A percentile compares a stretch with the other conserved stretches of the same genome.
Conservation (phyloP, 2,329 filamentous ascomycete species). For the Bisporella sp. region DNA sequence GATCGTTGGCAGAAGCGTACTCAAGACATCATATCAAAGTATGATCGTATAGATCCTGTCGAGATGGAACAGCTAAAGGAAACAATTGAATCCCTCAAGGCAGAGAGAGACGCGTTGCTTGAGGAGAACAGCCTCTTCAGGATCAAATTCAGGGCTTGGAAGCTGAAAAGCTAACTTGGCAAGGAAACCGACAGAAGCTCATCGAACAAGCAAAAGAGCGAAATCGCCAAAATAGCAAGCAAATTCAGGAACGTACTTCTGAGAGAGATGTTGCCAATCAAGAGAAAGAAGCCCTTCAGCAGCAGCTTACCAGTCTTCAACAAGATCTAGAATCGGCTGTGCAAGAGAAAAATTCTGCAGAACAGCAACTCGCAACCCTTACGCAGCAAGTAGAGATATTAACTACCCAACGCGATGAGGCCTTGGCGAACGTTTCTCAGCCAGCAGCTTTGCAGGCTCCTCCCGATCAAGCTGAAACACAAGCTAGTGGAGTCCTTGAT, state of each 20-base stretch:
- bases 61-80: constrained; percentile 87
- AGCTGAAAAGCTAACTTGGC: constrained; percentile 47
- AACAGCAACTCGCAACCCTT: constrained; percentile 28
- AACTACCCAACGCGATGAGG: constrained; percentile 38
- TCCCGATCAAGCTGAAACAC: constrained; percentile 23
- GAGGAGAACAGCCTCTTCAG: constrained; percentile 38
- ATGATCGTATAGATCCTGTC: constrained; percentile 88
- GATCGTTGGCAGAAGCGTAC: constrained; percentile 95
- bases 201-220: constrained; percentile 58
- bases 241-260: constrained; percentile 44
- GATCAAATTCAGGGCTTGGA: constrained; percentile 47
- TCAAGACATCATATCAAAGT: constrained; percentile 91
- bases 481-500: constrained; percentile 47
- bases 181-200: constrained; percentile 43
- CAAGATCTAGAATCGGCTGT: constrained; percentile 40
- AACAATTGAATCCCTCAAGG: constrained; percentile 58
- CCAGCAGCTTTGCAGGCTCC: constrained; percentile 24
- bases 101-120: constrained; percentile 49
- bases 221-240: constrained; percentile 45
- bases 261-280: constrained; percentile 32
- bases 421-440: constrained; percentile 22
- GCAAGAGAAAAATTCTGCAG: constrained; percentile 25
- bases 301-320: constrained; percentile 34
- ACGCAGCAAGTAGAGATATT: constrained; percentile 35
- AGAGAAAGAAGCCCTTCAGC: constrained; percentile 35